Conservation (phyloP, 2,329 filamentous ascomycete genomes). For the Aspergillus sp. region DNA sequence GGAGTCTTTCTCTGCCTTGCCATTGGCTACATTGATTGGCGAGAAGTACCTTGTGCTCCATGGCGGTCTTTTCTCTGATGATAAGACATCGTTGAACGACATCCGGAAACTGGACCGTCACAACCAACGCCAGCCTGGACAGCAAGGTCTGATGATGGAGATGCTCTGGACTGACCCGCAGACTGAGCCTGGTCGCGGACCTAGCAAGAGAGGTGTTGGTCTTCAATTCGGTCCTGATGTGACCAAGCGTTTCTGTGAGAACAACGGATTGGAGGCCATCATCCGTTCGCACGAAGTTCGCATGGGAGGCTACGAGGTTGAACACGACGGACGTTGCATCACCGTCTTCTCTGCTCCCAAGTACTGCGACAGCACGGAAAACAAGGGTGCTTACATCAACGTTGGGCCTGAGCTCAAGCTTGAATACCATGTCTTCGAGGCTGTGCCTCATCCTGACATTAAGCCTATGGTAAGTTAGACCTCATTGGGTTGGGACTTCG, state of each 20-base stretch:
- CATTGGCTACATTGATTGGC: conserved; percentile 86
- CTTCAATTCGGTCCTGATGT: conserved; percentile 96
- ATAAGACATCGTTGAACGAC: conserved; percentile 86
- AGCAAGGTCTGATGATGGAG: conserved; percentile 98
- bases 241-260: conserved; percentile 94
- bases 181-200: conserved; percentile 74
- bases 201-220: conserved; percentile 93
- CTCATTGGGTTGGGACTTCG: background rate
- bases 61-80: conserved; percentile 90
- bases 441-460: conserved; percentile 92
- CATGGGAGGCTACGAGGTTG: conserved; percentile 98
- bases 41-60: conserved; percentile 88
- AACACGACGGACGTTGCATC: conserved; percentile 93
- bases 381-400: conserved; percentile 98
- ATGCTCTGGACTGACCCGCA: conserved; percentile 99
- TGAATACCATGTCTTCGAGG: conserved; percentile 88
- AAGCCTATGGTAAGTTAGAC: conserved; percentile 67
- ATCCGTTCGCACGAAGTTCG: conserved; percentile 97
- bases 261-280: conserved; percentile 87
- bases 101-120: conserved; percentile 90
- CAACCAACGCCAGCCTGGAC: conserved; percentile 85
- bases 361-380: conserved; percentile 97
- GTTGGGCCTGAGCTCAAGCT: conserved; percentile 89
- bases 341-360: conserved; percentile 97
- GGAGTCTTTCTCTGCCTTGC: conserved; percentile 92